Evolutionary conservation across 495 filamentous ascomycete genomes (phyloP).

Genomic region (Hypoxylon perforatum): DNA sequence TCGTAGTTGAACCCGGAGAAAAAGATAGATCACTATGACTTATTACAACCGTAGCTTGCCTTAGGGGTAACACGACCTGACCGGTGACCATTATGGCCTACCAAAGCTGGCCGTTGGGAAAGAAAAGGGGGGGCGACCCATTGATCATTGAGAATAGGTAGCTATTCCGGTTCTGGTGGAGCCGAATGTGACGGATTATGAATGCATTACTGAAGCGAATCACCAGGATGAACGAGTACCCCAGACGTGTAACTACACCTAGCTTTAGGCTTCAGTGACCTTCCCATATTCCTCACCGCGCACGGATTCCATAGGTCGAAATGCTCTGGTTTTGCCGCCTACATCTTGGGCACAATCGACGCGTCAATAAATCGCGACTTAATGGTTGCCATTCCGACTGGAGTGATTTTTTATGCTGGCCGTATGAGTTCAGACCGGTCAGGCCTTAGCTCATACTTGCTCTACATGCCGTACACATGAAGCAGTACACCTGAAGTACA

Average conservation of each 20-base stretch:
- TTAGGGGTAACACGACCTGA: constrained; percentile 1
- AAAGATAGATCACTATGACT: background rate
- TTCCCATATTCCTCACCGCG: constrained; percentile 5
- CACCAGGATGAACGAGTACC: constrained; percentile 9
- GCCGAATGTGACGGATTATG: constrained; percentile 14
- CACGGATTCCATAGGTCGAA: background rate
- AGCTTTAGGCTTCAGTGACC: constrained; percentile 10
- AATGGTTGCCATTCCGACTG: background rate
- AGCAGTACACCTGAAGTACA: too few relatives aligned
- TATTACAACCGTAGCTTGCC: background rate
- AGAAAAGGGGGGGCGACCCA: constrained; percentile 4
- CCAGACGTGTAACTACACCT: constrained; percentile 16
- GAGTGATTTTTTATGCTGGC: background rate
- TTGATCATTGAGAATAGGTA: background rate
- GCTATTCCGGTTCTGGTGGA: constrained; percentile 13
- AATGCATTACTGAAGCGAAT: constrained; percentile 12
- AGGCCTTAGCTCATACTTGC: background rate
- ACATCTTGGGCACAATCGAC: background rate
- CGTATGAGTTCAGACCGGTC: background rate
- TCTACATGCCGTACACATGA: too few relatives aligned
- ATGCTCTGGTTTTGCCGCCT: background rate
- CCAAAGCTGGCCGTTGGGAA: constrained; percentile 2
- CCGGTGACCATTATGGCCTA: background rate
- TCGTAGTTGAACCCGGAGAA: background rate
- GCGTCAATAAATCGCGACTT: background rate